Evolutionary conservation across 495 filamentous ascomycete species (phyloP), one percentile per base, ranked within the genome.

Genomic region (Neurospora sublineolata): DNA sequence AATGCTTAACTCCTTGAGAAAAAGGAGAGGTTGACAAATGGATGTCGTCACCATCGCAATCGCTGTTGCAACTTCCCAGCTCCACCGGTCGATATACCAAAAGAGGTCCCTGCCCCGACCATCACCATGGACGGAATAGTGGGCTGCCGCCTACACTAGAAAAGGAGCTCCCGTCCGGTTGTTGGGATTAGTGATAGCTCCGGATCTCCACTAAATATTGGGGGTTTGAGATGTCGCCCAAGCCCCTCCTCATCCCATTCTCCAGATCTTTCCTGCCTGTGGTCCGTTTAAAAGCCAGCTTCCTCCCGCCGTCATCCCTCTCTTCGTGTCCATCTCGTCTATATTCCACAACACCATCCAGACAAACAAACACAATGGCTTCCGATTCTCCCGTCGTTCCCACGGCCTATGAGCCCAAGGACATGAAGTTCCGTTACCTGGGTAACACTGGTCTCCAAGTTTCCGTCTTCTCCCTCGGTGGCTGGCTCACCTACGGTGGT

Each of bases 371-470:
- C 71, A 77, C 30, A 23, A 74, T 76, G 75, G 58, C 76, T 30
- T 39, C 33, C 70, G 71, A 76, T 38, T 33, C 52, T 33, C 77
- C 79, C 1, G 73, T 76, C n/a, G 81, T 83, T 33, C 73, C 74
- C 33, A 81, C 78, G 37, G 79, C 80, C 68, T 83, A 83, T 70
- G 79, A 82, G 37, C 87, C 87, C 69, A 84, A 87, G 77, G 75
- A 73, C 75, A 91, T 91, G 89, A 83, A 90, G 75, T 91, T 90
- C 81, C 88, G 90, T 73, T 83, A 86, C 80, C 88, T 92, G 40
- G 90, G 90, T 70, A 87, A 84, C 27, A 89, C 89, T 5, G 90
- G 89, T 11, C 81, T 92, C 36, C 89, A 92, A 77, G 89, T 92
- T 52, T 91, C 89, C 1, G 82, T 88, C 39, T 86, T 92, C 71